phyloP scores from a whole-genome alignment of 768 basidiomycete genomes.

The Podaxis mareebaensis region DNA sequence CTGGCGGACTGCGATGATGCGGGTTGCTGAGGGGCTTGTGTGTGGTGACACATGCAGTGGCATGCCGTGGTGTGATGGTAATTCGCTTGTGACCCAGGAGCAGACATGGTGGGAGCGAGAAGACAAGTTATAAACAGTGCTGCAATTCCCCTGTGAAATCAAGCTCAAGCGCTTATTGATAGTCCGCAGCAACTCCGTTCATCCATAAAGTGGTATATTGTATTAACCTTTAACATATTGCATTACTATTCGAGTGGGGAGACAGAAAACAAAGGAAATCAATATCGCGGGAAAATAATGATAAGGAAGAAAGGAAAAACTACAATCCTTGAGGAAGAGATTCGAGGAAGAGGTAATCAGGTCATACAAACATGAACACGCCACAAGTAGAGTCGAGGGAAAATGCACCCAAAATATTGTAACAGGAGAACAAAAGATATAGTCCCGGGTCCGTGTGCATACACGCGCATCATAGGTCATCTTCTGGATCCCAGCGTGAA shows the following conservation, averaged over 20 bases:
- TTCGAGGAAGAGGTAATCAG: neutral
- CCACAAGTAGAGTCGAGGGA: neutral
- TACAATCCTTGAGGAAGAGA: neutral
- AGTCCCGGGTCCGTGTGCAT: neutral
- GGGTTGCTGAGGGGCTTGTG: neutral
- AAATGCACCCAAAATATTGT: neutral
- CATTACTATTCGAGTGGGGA: neutral
- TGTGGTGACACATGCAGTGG: neutral
- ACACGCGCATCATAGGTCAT: constrained; percentile 41
- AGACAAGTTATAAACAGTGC: neutral
- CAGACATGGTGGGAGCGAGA: neutral
- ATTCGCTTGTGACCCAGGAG: neutral
- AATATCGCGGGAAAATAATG: neutral
- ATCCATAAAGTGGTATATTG: neutral
- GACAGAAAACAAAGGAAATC: neutral
- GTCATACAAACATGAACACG: neutral
- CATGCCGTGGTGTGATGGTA: neutral
- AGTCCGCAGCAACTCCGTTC: neutral
- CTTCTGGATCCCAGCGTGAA: constrained; percentile 73
- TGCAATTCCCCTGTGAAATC: too few relatives aligned
- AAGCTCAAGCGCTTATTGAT: neutral
- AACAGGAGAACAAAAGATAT: neutral
- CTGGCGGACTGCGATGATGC: neutral
- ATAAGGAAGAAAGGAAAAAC: neutral
- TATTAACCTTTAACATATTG: neutral